phyloP scores from a whole-genome alignment of 2,329 filamentous ascomycete genomes.

The Trichoderma aggressivum region DNA sequence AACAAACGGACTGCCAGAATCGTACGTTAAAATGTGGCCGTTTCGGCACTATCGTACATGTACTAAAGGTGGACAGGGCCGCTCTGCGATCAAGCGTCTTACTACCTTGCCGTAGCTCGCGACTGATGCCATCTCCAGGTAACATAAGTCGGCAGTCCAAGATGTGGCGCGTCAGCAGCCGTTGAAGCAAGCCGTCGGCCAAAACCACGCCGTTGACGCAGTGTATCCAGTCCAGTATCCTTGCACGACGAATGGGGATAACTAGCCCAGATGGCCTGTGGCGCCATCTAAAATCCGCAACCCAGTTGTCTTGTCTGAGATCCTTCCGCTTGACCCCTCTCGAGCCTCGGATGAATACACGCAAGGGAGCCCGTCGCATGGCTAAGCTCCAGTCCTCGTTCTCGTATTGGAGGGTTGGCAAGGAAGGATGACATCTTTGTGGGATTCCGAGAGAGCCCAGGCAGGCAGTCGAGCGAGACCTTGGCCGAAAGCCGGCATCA shows the following conservation, averaged over 20 bases:
- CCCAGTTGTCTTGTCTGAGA: background rate
- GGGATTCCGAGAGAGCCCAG: background rate
- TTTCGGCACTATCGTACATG: conserved; percentile 10
- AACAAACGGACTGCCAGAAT: background rate
- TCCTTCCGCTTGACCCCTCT: conserved; percentile 12
- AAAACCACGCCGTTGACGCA: background rate
- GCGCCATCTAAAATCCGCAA: background rate
- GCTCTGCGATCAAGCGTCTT: background rate
- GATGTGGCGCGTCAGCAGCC: background rate
- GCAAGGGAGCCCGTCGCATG: background rate
- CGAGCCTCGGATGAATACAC: background rate
- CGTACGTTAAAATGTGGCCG: background rate
- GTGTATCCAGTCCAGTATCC: background rate
- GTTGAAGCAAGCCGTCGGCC: background rate
- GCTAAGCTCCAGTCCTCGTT: background rate
- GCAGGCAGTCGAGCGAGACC: too few relatives aligned
- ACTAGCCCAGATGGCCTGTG: background rate
- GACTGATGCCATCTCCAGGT: background rate
- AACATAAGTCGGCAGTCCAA: conserved; percentile 1
- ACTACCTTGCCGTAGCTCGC: background rate
- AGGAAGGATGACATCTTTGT: background rate
- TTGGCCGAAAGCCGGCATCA: background rate
- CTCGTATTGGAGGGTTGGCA: background rate
- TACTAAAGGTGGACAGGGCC: background rate
- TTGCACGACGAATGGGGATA: background rate